These are phyloP conservation scores for Zygoascus ofunaensis DNA, from an alignment of 805 yeast genomes.

Conservation along the genomic window DNA sequence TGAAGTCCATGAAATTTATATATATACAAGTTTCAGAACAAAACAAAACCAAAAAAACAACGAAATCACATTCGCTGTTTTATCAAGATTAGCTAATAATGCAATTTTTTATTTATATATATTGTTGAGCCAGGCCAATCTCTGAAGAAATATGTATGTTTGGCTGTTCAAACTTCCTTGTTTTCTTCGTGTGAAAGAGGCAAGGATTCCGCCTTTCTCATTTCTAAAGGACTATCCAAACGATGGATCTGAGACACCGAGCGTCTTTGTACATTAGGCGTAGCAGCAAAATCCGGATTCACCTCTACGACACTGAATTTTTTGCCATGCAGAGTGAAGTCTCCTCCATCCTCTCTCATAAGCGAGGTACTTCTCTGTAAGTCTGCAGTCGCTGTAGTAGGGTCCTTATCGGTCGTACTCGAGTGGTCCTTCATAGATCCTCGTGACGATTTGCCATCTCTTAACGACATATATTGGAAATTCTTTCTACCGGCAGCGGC, in stretches of 20 bases:
- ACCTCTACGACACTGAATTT: slow-evolving; percentile 26
- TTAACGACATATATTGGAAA: not conserved
- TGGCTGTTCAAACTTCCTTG: no score
- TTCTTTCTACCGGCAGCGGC: not conserved
- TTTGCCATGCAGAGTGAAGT: slow-evolving; percentile 25
- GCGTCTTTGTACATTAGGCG: slow-evolving; percentile 15
- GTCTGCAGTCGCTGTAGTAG: slow-evolving; percentile 1
- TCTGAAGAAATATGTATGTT: no score
- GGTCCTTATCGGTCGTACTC: not conserved
- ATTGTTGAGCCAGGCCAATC: no score
- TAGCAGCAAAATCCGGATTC: slow-evolving; percentile 24
- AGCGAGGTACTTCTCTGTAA: slow-evolving; percentile 18
- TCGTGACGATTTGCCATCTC: not conserved
- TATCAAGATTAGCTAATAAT: no score
- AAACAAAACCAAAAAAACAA: no score
- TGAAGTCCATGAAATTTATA: not conserved
- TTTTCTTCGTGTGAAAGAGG: no score
- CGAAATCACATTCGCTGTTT: no score
- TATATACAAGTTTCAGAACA: no score
- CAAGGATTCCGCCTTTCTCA: no score
- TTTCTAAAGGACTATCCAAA: no score
- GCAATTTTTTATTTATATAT: not conserved
- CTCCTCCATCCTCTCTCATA: slow-evolving; percentile 19
- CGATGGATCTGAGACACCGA: not conserved
- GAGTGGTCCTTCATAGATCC: not conserved